Evolutionary conservation across 441 rosid genomes (phyloP).

Genomic region (Viola pubescens): DNA sequence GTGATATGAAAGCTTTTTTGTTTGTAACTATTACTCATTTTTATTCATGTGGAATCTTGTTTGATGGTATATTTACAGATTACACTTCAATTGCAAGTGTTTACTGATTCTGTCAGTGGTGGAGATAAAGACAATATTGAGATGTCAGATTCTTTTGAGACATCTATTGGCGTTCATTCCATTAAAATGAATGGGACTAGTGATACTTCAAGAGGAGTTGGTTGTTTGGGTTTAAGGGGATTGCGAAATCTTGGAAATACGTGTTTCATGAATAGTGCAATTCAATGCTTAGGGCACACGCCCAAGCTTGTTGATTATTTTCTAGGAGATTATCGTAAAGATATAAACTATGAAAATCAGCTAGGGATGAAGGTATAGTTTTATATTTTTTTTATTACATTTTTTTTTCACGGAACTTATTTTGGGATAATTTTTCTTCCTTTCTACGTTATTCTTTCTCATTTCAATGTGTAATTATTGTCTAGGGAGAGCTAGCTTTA

Average conservation of each 20-base stretch:
- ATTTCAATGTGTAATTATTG: slow-evolving; percentile 8
- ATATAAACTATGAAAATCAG: slow-evolving; percentile 53
- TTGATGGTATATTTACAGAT: slow-evolving; percentile 26
- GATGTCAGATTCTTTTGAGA: slow-evolving; percentile 17
- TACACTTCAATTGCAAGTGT: slow-evolving; percentile 46
- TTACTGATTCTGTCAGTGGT: slow-evolving; percentile 30
- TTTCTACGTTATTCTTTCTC: slow-evolving; percentile 5
- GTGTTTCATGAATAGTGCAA: slow-evolving; percentile 69
- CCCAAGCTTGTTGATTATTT: slow-evolving; percentile 59
- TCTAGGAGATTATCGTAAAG: slow-evolving; percentile 45
- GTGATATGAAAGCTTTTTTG: background rate
- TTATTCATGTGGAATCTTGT: background rate
- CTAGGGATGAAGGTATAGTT: slow-evolving; percentile 49
- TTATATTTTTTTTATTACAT: background rate
- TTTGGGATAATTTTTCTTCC: background rate
- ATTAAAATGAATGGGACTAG: slow-evolving; percentile 36
- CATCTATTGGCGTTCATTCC: slow-evolving; percentile 14
- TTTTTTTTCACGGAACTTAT: background rate
- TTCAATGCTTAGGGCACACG: slow-evolving; percentile 63
- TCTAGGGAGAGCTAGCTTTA: slow-evolving; percentile 65
- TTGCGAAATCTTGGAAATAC: slow-evolving; percentile 71
- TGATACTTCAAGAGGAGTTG: slow-evolving; percentile 23
- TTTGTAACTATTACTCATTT: background rate
- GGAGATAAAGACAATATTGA: slow-evolving; percentile 30
- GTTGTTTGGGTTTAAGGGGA: slow-evolving; percentile 55